Conservation (phyloP, 2,329 filamentous ascomycete species). For the Karstenula rhodostoma region DNA sequence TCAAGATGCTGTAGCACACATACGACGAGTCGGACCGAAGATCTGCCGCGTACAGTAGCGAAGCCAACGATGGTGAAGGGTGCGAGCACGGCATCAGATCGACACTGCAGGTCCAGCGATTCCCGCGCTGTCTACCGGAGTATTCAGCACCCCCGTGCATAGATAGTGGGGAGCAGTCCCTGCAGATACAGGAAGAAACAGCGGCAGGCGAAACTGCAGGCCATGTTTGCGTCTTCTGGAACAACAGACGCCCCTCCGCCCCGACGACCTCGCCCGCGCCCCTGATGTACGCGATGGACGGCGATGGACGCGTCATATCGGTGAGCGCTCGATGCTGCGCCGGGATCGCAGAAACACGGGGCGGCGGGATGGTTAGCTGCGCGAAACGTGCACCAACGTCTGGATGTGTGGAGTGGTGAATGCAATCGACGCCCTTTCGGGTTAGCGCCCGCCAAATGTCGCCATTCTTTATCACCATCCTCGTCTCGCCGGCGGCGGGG, state of each 20-base stretch:
- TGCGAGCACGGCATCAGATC: not conserved
- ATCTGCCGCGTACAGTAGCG: not conserved
- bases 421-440: constrained; percentile 17
- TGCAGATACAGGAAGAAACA: constrained; percentile 20
- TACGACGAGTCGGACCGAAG: not conserved
- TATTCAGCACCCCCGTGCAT: not conserved
- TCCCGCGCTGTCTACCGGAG: not conserved
- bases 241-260: constrained; percentile 11
- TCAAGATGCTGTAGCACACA: not conserved
- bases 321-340: constrained; percentile 5
- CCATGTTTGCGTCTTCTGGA: not conserved
- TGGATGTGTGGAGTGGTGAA: constrained; percentile 25
- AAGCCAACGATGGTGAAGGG: not conserved
- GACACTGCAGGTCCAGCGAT: not conserved
- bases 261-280: not conserved
- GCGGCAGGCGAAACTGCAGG: constrained; percentile 29
- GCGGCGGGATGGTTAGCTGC: constrained; percentile 2
- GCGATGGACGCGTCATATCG: constrained; percentile 11
- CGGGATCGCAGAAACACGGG: constrained; percentile 13
- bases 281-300: not conserved
- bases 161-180: not conserved
- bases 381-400: constrained; percentile 18
- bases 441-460: constrained; percentile 19
- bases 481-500: constrained; percentile 15
- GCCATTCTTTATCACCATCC: constrained; percentile 26